phyloP scores from a whole-genome alignment of 2,329 filamentous ascomycete species.

The Xylariaceae sp. region DNA sequence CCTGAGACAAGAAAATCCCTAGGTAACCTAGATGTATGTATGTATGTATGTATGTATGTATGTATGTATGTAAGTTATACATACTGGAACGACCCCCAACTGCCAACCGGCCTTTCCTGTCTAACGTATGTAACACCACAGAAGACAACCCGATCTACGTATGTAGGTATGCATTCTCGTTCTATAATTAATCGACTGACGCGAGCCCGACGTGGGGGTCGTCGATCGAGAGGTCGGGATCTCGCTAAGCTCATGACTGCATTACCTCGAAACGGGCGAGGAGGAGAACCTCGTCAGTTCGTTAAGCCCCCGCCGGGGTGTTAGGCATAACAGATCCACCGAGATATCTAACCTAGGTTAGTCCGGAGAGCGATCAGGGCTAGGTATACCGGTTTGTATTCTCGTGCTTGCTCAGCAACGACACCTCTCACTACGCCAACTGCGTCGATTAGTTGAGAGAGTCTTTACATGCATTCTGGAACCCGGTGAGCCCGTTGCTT shows the following conservation, averaged over 20 bases:
- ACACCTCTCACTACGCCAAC: no score
- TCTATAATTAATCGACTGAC: slow-evolving; percentile 20
- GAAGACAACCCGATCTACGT: not conserved
- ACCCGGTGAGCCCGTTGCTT: not conserved
- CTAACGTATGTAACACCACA: no score
- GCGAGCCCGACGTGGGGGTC: slow-evolving; percentile 13
- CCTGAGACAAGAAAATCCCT: no score
- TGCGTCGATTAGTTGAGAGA: not conserved
- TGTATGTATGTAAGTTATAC: not conserved
- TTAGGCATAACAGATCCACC: no score
- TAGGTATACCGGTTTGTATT: no score
- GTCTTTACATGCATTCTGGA: not conserved
- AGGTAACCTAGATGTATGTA: no score
- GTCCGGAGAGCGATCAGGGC: no score
- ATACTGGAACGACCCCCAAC: not conserved
- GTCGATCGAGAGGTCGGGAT: slow-evolving; percentile 9
- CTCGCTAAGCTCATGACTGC: slow-evolving; percentile 1
- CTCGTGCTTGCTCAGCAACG: no score
- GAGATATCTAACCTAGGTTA: no score
- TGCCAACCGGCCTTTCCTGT: slow-evolving; percentile 4
- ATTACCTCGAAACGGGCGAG: not conserved
- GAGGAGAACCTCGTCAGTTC: no score
- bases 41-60: no score
- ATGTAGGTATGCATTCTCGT: slow-evolving; percentile 2
- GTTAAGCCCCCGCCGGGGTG: no score